phyloP scores from a whole-genome alignment of 495 filamentous ascomycete genomes.

The Barbatosphaeria neglecta region DNA sequence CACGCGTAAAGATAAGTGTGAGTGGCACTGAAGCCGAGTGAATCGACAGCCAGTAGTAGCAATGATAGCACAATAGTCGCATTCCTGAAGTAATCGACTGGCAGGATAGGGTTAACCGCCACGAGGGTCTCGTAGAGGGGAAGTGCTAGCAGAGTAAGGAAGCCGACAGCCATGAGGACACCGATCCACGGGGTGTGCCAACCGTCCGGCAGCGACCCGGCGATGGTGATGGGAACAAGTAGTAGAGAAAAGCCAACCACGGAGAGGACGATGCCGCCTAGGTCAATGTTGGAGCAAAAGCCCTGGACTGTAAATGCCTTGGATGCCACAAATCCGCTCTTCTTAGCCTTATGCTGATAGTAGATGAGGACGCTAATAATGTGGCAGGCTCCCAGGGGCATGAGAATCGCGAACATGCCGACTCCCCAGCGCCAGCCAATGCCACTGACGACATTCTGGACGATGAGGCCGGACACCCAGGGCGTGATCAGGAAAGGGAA shows the following conservation, averaged over 20 bases:
- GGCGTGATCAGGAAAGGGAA: conserved; percentile 34
- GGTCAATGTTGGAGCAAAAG: conserved; percentile 34
- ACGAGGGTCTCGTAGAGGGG: conserved; percentile 31
- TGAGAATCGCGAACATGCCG: conserved; percentile 39
- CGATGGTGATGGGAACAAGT: conserved; percentile 23
- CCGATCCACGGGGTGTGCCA: conserved; percentile 35
- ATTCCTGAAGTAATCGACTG: conserved; percentile 30
- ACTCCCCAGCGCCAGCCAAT: conserved; percentile 43
- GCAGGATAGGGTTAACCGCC: conserved; percentile 30
- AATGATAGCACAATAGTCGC: conserved; percentile 26
- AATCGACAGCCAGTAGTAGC: conserved; percentile 25
- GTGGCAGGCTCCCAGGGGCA: conserved; percentile 33
- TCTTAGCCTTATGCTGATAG: conserved; percentile 26
- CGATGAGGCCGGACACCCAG: conserved; percentile 31
- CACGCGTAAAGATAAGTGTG: conserved; percentile 35
- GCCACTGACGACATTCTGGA: conserved; percentile 28
- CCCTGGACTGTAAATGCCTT: conserved; percentile 6
- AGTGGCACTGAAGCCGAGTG: conserved; percentile 21
- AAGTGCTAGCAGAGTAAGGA: conserved; percentile 18
- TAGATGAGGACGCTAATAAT: conserved; percentile 32
- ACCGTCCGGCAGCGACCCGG: conserved; percentile 13
- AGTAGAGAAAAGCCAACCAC: conserved; percentile 22
- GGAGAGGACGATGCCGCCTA: conserved; percentile 29
- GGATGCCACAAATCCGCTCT: background rate
- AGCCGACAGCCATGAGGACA: conserved; percentile 28